Conservation (phyloP, 176 grass and related monocot genomes). For the sorghum (Sorghum bicolor) region Sorghum_bicolor_NCBIv3 NC_012870.2:69567501-69568000, state of each 20-base stretch:
- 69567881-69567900: constrained; percentile 21
- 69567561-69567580: neutral
- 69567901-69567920: constrained; percentile 38
- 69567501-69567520: neutral
- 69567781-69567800: neutral
- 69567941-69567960: constrained; percentile 58
- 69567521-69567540: neutral
- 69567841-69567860: constrained; percentile 44
- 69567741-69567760: constrained; percentile 41
- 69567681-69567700: constrained; percentile 35
- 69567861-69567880: neutral
- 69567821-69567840: constrained; percentile 46
- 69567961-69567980: neutral
- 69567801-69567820: constrained; percentile 58
- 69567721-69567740: constrained; percentile 24
- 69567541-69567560: neutral
- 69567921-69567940: constrained; percentile 42
- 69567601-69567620: constrained; percentile 8
- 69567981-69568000: neutral
- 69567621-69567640: neutral
- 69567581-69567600: neutral
- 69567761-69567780: neutral
- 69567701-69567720: constrained; percentile 19
- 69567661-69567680: neutral
- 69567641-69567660: constrained; percentile 43